Evolutionary conservation across 768 basidiomycete genomes (phyloP).

Genomic region (Termitomyces sp.): DNA sequence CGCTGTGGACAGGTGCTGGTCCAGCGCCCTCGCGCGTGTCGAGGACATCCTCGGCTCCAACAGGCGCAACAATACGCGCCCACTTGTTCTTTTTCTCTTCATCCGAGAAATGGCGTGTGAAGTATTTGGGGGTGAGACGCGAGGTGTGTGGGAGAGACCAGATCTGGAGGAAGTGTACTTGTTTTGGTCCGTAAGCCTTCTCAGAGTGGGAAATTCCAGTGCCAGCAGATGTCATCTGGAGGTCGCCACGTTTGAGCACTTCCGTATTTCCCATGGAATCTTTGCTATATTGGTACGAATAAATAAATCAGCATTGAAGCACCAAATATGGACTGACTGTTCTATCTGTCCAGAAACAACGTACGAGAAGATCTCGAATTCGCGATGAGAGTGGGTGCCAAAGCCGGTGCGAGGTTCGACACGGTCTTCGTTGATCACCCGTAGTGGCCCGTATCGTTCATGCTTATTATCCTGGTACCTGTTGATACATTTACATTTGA

Average conservation of each 20-base stretch:
- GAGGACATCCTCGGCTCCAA: conserved; percentile 49
- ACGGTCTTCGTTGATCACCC: conserved; percentile 94
- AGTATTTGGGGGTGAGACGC: conserved; percentile 72
- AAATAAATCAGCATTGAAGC: background rate
- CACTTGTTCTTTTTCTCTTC: conserved; percentile 74
- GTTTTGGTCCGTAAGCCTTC: conserved; percentile 34
- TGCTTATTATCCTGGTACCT: conserved; percentile 60
- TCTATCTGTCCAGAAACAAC: conserved; percentile 73
- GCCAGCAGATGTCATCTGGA: conserved; percentile 90
- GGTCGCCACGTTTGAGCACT: conserved; percentile 79
- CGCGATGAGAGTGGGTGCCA: conserved; percentile 75
- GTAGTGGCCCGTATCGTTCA: conserved; percentile 63
- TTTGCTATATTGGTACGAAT: conserved; percentile 39
- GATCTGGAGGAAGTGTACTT: conserved; percentile 50
- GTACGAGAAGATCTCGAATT: conserved; percentile 92
- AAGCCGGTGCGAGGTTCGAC: conserved; percentile 75
- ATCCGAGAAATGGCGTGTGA: conserved; percentile 81
- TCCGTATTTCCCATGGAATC: conserved; percentile 93
- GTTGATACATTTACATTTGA: background rate
- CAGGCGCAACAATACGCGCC: conserved; percentile 72
- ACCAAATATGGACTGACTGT: conserved; percentile 47
- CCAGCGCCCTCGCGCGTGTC: conserved; percentile 62
- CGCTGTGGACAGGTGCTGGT: conserved; percentile 75
- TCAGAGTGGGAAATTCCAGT: conserved; percentile 86
- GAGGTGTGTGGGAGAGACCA: conserved; percentile 39